Evolutionary conservation across 2,329 filamentous ascomycete genomes (phyloP).

Genomic region (Cladosporium austrohemisphaericum): DNA sequence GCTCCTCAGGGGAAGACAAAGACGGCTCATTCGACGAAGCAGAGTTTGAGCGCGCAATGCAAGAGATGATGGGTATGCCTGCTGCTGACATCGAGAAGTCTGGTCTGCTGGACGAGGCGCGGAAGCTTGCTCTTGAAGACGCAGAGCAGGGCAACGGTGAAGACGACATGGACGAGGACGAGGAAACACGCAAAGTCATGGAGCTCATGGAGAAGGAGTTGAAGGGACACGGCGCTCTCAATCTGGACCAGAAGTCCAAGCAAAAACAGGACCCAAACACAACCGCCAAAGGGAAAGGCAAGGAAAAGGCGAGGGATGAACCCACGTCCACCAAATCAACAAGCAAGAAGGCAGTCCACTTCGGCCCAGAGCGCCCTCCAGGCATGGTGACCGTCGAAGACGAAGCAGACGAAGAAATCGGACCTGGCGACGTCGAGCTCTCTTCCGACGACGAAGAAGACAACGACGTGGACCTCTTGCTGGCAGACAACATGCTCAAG

Average conservation of each 20-base stretch:
- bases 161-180: constrained; percentile 47
- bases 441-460: constrained; percentile 49
- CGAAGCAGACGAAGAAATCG: constrained; percentile 37
- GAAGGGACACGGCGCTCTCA: constrained; percentile 63
- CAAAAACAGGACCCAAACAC: constrained; percentile 21
- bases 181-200: constrained; percentile 63
- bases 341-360: constrained; percentile 19
- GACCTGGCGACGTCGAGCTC: constrained; percentile 33
- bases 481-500: constrained; percentile 86
- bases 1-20: constrained; percentile 65
- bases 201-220: constrained; percentile 71
- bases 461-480: constrained; percentile 76
- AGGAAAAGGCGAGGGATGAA: constrained; percentile 19
- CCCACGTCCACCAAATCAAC: constrained; percentile 3
- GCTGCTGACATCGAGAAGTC: constrained; percentile 35
- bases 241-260: constrained; percentile 34
- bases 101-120: constrained; percentile 34
- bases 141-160: constrained; percentile 40
- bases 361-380: constrained; percentile 31
- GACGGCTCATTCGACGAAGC: constrained; percentile 79
- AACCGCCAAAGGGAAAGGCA: constrained; percentile 33
- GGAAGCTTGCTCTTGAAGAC: constrained; percentile 36
- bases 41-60: constrained; percentile 83
- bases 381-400: constrained; percentile 22
- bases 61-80: constrained; percentile 78